These are phyloP conservation scores for Wolfiporia cocos DNA, from an alignment of 1,284 basidiomycete genomes.

Conservation along the genomic window DNA sequence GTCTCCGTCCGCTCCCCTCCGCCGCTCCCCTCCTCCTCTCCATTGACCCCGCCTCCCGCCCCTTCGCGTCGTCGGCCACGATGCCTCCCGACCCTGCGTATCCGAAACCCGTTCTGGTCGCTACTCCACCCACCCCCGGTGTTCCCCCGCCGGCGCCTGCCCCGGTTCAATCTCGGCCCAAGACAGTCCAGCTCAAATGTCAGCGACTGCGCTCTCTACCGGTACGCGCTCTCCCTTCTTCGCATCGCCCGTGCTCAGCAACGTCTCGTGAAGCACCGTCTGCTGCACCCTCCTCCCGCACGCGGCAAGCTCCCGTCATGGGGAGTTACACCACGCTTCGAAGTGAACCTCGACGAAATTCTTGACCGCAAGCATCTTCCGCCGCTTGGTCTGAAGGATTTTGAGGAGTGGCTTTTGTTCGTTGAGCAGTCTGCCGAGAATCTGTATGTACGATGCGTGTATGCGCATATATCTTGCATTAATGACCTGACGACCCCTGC, in stretches of 20 bases:
- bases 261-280: conserved; percentile 37
- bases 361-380: conserved; percentile 66
- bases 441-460: conserved; percentile 41
- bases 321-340: conserved; percentile 35
- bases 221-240: conserved; percentile 23
- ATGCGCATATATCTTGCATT: not conserved
- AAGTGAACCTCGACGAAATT: conserved; percentile 62
- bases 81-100: not conserved
- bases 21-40: not conserved
- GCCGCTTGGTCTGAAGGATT: conserved; percentile 70
- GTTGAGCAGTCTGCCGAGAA: conserved; percentile 67
- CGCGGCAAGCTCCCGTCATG: conserved; percentile 61
- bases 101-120: conserved; percentile 5
- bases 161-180: conserved; percentile 32
- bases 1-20: not conserved
- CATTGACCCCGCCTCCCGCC: not conserved
- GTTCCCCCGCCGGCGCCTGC: conserved; percentile 1
- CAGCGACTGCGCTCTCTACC: conserved; percentile 46
- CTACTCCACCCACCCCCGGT: conserved; percentile 2
- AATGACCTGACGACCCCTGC: conserved; percentile 3
- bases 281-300: conserved; percentile 64
- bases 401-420: conserved; percentile 76
- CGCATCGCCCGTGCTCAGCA: not conserved
- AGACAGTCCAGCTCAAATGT: conserved; percentile 37
- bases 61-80: not conserved